These are phyloP conservation scores for Cladophialophora exuberans DNA, from an alignment of 2,329 filamentous ascomycete species.

Conservation along the genomic window DNA sequence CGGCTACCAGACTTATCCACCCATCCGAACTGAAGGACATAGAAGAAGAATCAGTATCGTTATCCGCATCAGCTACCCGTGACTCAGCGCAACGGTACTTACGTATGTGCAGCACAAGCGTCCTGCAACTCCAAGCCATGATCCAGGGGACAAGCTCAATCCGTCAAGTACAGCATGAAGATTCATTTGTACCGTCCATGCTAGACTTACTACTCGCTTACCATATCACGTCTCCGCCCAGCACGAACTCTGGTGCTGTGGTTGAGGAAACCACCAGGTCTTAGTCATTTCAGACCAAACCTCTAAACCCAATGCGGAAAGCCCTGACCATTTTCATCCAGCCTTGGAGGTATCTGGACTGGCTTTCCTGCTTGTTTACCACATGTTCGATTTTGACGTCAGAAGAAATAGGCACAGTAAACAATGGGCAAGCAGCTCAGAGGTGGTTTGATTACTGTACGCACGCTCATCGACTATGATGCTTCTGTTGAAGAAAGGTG, in stretches of 20 bases:
- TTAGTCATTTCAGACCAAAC: slow-evolving; percentile 7
- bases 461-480: neutral
- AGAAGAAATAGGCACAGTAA: neutral
- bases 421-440: neutral
- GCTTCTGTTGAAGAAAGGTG: neutral
- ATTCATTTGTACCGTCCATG: slow-evolving; percentile 5
- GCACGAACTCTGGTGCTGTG: neutral
- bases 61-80: slow-evolving; percentile 2
- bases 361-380: neutral
- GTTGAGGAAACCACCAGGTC: neutral
- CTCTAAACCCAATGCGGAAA: slow-evolving; percentile 4
- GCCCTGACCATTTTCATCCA: slow-evolving; percentile 4
- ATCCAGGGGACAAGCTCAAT: slow-evolving; percentile 3
- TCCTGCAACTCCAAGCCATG: neutral
- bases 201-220: slow-evolving; percentile 2
- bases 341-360: neutral
- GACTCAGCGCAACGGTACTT: slow-evolving; percentile 12
- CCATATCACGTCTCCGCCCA: slow-evolving; percentile 6
- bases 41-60: too few species aligned
- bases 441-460: slow-evolving; percentile 1
- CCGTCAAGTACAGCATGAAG: slow-evolving; percentile 3
- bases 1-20: too few species aligned
- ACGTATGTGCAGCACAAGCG: slow-evolving; percentile 6
- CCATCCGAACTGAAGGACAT: too few species aligned
- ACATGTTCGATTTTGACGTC: neutral